A percentile compares a stretch with the other conserved stretches of the same genome.
Evolutionary conservation across 192 early-diverging fungal genomes (phyloP).

Genomic region (Gonapodya prolifera): DNA sequence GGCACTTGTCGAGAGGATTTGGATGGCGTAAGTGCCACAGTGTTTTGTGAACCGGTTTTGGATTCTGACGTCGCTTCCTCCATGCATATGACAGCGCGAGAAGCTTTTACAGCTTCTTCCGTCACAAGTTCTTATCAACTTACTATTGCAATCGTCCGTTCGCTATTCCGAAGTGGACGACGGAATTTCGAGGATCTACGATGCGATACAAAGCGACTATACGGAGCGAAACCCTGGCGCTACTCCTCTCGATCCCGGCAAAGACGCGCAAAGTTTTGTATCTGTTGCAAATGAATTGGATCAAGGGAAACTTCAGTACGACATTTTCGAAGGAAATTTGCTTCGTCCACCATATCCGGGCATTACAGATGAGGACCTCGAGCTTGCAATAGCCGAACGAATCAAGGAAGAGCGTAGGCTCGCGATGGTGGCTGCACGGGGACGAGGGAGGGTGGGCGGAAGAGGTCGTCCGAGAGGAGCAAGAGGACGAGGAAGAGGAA

Average conservation of each 20-base stretch:
- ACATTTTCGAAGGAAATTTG: neutral
- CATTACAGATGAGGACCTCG: neutral
- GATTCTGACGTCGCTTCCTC: neutral
- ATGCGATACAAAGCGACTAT: neutral
- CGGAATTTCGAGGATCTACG: neutral
- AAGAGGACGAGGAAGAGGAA: neutral
- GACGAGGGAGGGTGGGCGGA: neutral
- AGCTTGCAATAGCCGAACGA: neutral
- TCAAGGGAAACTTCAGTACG: neutral
- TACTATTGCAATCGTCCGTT: neutral
- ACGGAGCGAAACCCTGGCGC: neutral
- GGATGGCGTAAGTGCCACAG: neutral
- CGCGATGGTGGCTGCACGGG: neutral
- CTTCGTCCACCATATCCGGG: neutral
- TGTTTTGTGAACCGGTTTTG: neutral
- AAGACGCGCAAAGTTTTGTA: neutral
- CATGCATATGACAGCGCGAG: neutral
- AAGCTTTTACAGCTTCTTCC: neutral
- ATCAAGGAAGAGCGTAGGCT: neutral
- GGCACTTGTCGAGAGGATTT: neutral
- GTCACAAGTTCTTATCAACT: neutral
- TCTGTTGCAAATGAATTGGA: neutral
- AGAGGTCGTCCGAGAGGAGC: neutral
- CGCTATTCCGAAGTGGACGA: neutral
- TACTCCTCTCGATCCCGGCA: neutral